phyloP scores from a whole-genome alignment of 805 yeast species.

The Yarrowia sp. region DNA sequence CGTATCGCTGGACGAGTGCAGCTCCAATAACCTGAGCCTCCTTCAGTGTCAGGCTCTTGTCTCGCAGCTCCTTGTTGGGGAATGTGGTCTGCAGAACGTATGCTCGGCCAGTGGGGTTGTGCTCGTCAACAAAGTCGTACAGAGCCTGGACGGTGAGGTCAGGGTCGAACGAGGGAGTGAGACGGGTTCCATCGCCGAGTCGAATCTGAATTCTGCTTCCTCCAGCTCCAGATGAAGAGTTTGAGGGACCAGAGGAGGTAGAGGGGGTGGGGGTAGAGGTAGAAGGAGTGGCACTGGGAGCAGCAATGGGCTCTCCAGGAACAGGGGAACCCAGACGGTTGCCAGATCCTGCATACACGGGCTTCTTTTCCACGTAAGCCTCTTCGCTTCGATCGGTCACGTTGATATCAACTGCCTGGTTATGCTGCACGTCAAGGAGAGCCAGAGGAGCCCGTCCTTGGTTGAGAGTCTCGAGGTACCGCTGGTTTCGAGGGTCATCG shows the following conservation, averaged over 20 bases:
- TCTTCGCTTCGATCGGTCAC: constrained; percentile 84
- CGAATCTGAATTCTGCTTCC: constrained; percentile 75
- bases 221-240: constrained; percentile 20
- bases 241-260: constrained; percentile 41
- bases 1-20: constrained; percentile 91
- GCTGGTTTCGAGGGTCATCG: constrained; percentile 89
- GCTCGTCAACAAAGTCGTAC: constrained; percentile 68
- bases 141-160: constrained; percentile 68
- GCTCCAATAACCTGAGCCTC: constrained; percentile 82
- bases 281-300: constrained; percentile 33
- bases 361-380: constrained; percentile 74
- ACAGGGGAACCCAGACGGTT: constrained; percentile 88
- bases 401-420: constrained; percentile 91
- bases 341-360: constrained; percentile 72
- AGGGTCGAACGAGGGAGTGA: constrained; percentile 68
- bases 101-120: constrained; percentile 56
- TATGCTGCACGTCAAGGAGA: constrained; percentile 79
- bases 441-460: constrained; percentile 91
- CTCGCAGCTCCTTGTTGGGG: constrained; percentile 77
- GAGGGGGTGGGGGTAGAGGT: constrained; percentile 39
- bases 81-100: constrained; percentile 79
- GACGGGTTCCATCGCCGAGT: constrained; percentile 79
- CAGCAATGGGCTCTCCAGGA: constrained; percentile 63
- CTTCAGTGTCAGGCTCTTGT: constrained; percentile 62
- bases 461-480: constrained; percentile 78